Base-by-base conservation (phyloP, 2,329 filamentous ascomycete genomes). In the Didymella lethalis region DNA sequence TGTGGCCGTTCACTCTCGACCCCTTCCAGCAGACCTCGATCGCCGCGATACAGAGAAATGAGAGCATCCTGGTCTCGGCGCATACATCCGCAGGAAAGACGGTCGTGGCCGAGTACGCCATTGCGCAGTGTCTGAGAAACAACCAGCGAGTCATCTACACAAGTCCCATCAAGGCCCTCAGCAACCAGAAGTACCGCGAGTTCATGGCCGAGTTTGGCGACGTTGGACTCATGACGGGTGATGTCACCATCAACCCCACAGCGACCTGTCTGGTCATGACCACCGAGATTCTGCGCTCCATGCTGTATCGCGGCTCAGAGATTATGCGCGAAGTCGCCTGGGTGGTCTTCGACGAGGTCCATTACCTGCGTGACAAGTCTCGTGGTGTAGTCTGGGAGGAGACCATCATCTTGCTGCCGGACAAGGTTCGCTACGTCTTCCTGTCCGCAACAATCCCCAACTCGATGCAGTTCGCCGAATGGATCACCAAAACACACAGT, bases 141-240 rank as follows among this genome's bases (percentile, higher is more conserved):
- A 98, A 98, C 79, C 95, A 99, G 81, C 87, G 95, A 75, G 94
- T 99, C 71, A 99, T 99, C 77, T 99, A 99, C 80, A 99, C 95
- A 8, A 97, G 93, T 84, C 95, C 95, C 1, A 99, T 99, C 84
- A 99, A 99, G 81, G 95, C 95, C 11, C 83, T 99, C 70, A 98
- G 93, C 79, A 99, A 99, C 79, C 95, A 99, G 75, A 99, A 99
- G 77, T 99, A 96, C 77, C 86, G 95, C 82, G 95, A 99, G 75
- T 99, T 99, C 77, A 89, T 91, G 67, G 92, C 91, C 41, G 92
- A 97, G 59, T 99, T 99, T 80, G 94, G 93, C 59, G 95, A 99
- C 75, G 94, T 97, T 50, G 95, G 95, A 58, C 84, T 99, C 62
- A 98, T 99, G 94, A 99, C 95, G 5, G 95, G 95, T 73, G 95